Conservation (phyloP, 2,329 filamentous ascomycete species). For the Sphaerostilbella broomeana region DNA sequence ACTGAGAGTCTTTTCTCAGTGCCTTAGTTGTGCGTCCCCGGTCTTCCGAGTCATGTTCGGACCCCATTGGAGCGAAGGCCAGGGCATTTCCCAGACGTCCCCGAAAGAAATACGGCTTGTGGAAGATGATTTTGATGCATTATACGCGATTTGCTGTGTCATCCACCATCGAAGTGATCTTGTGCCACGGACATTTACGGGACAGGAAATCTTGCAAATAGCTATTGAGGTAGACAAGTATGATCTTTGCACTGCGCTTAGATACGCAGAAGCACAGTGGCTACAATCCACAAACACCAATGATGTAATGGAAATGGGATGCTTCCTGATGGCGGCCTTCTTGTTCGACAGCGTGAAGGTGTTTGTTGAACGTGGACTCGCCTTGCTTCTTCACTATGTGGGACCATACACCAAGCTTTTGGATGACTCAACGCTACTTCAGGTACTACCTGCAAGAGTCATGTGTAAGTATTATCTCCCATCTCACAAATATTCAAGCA, state of each 20-base stretch:
- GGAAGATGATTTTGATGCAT: slow-evolving; percentile 6
- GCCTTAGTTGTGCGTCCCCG: slow-evolving; percentile 6
- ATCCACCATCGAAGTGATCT: slow-evolving; percentile 4
- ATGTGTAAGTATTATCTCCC: not conserved
- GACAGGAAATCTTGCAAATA: slow-evolving; percentile 14
- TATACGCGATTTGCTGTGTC: slow-evolving; percentile 5
- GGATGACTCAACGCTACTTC: not conserved
- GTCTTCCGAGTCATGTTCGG: slow-evolving; percentile 9
- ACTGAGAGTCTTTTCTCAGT: slow-evolving; percentile 10
- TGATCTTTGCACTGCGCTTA: slow-evolving; percentile 1
- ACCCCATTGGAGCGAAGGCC: slow-evolving; percentile 4
- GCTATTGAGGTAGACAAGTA: slow-evolving; percentile 6
- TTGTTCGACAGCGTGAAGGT: not conserved
- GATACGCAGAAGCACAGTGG: slow-evolving; percentile 5
- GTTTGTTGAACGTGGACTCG: not conserved
- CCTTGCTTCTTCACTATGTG: not conserved
- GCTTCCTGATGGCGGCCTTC: not conserved
- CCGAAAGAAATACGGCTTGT: slow-evolving; percentile 3
- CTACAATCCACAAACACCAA: not conserved
- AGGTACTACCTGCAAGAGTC: not conserved
- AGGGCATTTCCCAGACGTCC: not conserved
- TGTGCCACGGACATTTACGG: slow-evolving; percentile 6
- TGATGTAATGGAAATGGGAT: not conserved
- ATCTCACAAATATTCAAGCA: not conserved
- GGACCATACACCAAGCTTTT: not conserved